phyloP scores from a whole-genome alignment of 352 stramenopile genomes.

The Globisporangium lucens region DNA sequence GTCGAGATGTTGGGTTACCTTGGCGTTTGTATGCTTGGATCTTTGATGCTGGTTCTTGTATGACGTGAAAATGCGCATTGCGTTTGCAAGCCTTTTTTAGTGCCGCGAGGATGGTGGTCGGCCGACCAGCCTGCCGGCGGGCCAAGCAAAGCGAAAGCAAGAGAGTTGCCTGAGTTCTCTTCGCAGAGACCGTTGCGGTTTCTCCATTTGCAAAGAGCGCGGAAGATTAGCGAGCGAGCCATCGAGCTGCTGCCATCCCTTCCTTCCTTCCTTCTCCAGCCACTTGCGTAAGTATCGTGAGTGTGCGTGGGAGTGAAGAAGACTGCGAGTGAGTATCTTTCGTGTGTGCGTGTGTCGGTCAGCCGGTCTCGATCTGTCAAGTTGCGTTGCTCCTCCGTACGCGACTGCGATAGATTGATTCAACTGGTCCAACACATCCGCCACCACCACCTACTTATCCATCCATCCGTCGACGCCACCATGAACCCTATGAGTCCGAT shows the following conservation, averaged over 20 bases:
- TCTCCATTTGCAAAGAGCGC: constrained; percentile 18
- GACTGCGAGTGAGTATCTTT: not conserved
- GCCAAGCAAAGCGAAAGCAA: not conserved
- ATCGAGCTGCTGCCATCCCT: constrained; percentile 1
- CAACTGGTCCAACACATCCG: not conserved
- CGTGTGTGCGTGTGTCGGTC: not conserved
- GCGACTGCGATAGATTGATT: constrained; percentile 6
- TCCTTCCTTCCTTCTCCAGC: constrained; percentile 6
- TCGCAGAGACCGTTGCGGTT: constrained; percentile 12
- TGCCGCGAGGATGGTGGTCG: constrained; percentile 16
- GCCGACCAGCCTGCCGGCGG: not conserved
- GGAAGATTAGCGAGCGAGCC: not conserved
- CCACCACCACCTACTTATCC: not conserved
- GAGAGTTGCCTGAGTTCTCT: constrained; percentile 17
- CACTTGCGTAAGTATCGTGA: constrained; percentile 25
- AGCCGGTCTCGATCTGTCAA: constrained; percentile 1
- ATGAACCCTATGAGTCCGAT: constrained; percentile 31
- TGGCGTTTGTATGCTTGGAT: constrained; percentile 14
- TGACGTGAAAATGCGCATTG: constrained; percentile 6
- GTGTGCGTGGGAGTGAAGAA: constrained; percentile 14
- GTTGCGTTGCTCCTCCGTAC: constrained; percentile 6
- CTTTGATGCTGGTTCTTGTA: constrained; percentile 10
- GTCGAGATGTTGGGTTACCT: not conserved
- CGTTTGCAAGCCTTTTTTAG: constrained; percentile 5
- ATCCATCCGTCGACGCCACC: not conserved